These are phyloP conservation scores for Phytopythium ostracodes DNA, from an alignment of 352 stramenopile genomes.

Conservation along the genomic window DNA sequence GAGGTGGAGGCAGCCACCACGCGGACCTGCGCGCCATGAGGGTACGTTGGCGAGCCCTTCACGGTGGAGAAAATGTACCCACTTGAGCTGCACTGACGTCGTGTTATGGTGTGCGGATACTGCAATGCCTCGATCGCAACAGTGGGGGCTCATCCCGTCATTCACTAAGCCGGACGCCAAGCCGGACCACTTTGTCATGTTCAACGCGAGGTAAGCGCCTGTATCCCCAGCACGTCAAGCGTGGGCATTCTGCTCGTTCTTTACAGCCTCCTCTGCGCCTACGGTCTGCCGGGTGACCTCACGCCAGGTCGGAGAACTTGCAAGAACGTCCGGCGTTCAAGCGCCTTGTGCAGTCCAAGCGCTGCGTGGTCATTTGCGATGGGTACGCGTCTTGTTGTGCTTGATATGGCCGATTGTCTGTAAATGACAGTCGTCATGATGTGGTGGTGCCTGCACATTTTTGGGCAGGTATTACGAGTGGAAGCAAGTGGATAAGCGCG, in stretches of 20 bases:
- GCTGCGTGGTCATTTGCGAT: constrained; percentile 83
- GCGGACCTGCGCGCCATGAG: constrained; percentile 56
- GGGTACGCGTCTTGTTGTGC: constrained; percentile 25
- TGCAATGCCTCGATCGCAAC: not conserved
- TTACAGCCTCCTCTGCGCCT: not conserved
- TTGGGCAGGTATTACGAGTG: constrained; percentile 85
- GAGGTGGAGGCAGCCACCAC: constrained; percentile 5
- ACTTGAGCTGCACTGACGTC: not conserved
- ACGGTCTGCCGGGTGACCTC: too few species aligned
- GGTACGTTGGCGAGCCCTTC: constrained; percentile 17
- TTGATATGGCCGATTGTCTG: not conserved
- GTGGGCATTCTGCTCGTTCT: too few species aligned
- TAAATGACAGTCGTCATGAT: not conserved
- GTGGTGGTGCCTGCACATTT: not conserved
- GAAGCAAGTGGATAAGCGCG: constrained; percentile 81
- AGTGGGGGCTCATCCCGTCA: constrained; percentile 82
- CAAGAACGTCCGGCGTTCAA: constrained; percentile 69
- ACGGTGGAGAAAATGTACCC: not conserved
- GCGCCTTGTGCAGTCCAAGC: constrained; percentile 60
- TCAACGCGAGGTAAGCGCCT: constrained; percentile 67
- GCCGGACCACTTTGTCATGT: constrained; percentile 84
- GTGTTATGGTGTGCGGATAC: not conserved
- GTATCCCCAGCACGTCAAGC: too few species aligned
- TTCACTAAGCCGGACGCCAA: constrained; percentile 76
- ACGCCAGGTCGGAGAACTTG: constrained; percentile 59